These are phyloP conservation scores for Claviceps capensis DNA, from an alignment of 2,329 filamentous ascomycete species.

Conservation along the genomic window DNA sequence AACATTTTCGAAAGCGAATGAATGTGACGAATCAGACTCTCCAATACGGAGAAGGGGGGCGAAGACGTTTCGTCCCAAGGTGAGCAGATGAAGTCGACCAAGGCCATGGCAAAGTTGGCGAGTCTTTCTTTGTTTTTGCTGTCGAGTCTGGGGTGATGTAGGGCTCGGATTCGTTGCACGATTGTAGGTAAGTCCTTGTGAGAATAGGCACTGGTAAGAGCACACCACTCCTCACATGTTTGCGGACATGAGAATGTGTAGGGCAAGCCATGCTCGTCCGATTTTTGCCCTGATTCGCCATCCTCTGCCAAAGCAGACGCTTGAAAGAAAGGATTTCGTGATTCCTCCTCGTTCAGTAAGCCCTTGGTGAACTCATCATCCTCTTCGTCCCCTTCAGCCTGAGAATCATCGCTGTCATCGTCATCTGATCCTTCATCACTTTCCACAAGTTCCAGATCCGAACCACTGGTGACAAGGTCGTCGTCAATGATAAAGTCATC, in stretches of 20 bases:
- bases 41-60: conserved; percentile 54
- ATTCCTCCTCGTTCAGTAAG: conserved; percentile 45
- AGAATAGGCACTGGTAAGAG: conserved; percentile 47
- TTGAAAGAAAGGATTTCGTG: conserved; percentile 37
- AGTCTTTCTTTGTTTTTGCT: conserved; percentile 77
- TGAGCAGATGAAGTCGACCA: conserved; percentile 49
- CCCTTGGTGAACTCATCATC: conserved; percentile 64
- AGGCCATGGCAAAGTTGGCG: conserved; percentile 46
- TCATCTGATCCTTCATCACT: conserved; percentile 40
- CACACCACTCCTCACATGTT: conserved; percentile 60
- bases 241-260: conserved; percentile 81
- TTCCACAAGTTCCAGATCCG: conserved; percentile 46
- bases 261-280: conserved; percentile 47
- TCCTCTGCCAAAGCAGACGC: conserved; percentile 28
- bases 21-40: conserved; percentile 74
- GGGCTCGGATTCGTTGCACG: conserved; percentile 75
- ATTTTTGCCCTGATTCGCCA: conserved; percentile 18
- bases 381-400: conserved; percentile 24
- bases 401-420: conserved; percentile 23
- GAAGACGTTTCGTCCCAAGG: conserved; percentile 28
- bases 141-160: conserved; percentile 83
- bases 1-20: conserved; percentile 87
- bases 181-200: conserved; percentile 58
- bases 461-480: conserved; percentile 72
- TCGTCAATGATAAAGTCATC: conserved; percentile 89